Percentiles rank a stretch among this genome's conserved stretches.
Evolutionary conservation across 495 filamentous ascomycete genomes (phyloP).

Genomic region (Trichoderma orchidacearum): DNA sequence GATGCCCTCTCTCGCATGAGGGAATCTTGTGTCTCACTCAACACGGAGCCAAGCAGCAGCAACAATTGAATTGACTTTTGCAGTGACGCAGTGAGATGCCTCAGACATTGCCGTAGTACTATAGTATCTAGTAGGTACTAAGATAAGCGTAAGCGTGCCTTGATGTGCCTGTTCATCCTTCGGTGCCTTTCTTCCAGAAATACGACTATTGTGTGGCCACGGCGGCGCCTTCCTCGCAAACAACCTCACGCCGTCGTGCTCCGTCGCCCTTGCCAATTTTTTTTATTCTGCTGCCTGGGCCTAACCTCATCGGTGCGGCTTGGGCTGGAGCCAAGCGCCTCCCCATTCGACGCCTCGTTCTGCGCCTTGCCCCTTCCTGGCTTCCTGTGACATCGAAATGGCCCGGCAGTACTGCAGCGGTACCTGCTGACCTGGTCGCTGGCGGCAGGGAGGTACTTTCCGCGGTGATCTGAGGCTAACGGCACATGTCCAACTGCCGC

Average conservation of each 20-base stretch:
- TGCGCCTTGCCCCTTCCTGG: slow-evolving; percentile 1
- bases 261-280: background rate
- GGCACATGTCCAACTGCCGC: background rate
- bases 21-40: too few species aligned
- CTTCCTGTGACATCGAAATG: background rate
- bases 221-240: background rate
- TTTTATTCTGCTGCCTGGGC: background rate
- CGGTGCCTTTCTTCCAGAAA: background rate
- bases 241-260: background rate
- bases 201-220: background rate
- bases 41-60: too few species aligned
- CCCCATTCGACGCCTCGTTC: background rate
- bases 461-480: background rate
- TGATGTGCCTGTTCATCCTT: too few species aligned
- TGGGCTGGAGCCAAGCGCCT: background rate
- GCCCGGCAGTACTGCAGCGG: background rate
- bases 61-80: too few species aligned
- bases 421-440: background rate
- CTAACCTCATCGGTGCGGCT: background rate
- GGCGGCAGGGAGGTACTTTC: background rate
- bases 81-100: too few species aligned
- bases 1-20: too few species aligned
- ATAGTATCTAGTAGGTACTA: background rate
- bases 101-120: too few species aligned
- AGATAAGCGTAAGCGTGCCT: too few species aligned